Conservation (phyloP, 2,329 filamentous ascomycete species). For the Pyrenophora seminiperda region DNA sequence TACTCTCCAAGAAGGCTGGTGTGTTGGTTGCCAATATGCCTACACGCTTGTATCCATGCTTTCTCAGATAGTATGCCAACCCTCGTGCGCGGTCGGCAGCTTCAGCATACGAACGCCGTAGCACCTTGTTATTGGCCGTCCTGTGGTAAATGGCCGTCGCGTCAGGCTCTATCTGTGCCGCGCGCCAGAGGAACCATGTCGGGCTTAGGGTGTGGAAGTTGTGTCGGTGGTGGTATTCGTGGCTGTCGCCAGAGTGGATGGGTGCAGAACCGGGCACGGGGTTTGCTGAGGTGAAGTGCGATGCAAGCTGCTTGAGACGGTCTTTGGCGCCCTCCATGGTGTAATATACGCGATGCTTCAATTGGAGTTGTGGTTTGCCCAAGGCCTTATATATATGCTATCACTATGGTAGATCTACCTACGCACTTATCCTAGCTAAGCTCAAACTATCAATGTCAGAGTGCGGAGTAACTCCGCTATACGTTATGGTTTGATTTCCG, state of each 20-base stretch:
- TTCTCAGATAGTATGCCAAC: slow-evolving; percentile 83
- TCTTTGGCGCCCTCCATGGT: slow-evolving; percentile 26
- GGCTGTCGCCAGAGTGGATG: slow-evolving; percentile 44
- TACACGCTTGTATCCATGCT: slow-evolving; percentile 74
- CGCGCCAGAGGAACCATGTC: slow-evolving; percentile 83
- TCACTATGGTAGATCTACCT: slow-evolving; percentile 10
- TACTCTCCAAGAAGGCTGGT: slow-evolving; percentile 87
- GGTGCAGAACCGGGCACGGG: slow-evolving; percentile 43
- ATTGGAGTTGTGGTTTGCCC: neutral
- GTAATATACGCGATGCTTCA: neutral
- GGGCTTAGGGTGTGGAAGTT: slow-evolving; percentile 82
- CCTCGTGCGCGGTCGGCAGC: slow-evolving; percentile 85
- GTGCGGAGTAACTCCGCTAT: slow-evolving; percentile 24
- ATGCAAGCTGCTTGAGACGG: slow-evolving; percentile 46
- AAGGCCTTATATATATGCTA: slow-evolving; percentile 9
- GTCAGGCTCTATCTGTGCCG: slow-evolving; percentile 84
- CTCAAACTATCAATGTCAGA: slow-evolving; percentile 19
- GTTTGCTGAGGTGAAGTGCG: slow-evolving; percentile 43
- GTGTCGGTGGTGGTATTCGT: slow-evolving; percentile 53
- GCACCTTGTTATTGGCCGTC: slow-evolving; percentile 73
- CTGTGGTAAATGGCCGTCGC: slow-evolving; percentile 81
- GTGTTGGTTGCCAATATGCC: slow-evolving; percentile 92
- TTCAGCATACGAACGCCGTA: slow-evolving; percentile 79
- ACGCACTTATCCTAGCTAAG: slow-evolving; percentile 7
- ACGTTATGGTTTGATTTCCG: slow-evolving; percentile 7